Evolutionary conservation across 2,329 filamentous ascomycete species (phyloP).

Genomic region (Thielaviopsis euricoi): DNA sequence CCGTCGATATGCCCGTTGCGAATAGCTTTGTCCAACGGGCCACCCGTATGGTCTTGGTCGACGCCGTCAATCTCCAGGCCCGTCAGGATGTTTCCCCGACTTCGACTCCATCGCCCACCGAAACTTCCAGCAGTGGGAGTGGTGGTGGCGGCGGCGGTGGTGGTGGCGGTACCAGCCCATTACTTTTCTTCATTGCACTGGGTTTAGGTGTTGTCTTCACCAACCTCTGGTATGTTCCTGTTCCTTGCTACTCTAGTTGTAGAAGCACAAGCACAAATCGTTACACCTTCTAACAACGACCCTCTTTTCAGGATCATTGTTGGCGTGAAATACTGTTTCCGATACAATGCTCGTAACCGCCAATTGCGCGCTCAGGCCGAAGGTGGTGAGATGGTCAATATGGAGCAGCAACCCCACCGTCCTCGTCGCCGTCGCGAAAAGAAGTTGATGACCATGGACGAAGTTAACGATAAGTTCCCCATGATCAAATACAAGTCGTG

Average conservation of each 20-base stretch:
- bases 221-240: conserved; percentile 74
- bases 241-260: neutral
- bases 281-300: conserved; percentile 7
- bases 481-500: conserved; percentile 93
- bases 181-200: conserved; percentile 76
- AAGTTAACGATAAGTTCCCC: conserved; percentile 94
- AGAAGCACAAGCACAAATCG: neutral
- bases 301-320: conserved; percentile 74
- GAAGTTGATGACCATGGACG: conserved; percentile 97
- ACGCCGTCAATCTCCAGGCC: neutral
- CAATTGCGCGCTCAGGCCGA: conserved; percentile 55
- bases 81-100: conserved; percentile 13
- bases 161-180: conserved; percentile 24
- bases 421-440: conserved; percentile 81
- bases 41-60: neutral
- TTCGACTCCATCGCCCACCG: conserved; percentile 13
- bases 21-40: neutral
- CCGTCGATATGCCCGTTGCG: neutral
- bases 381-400: conserved; percentile 74
- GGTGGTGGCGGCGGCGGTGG: conserved; percentile 14
- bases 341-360: conserved; percentile 89
- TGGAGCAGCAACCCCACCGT: conserved; percentile 61
- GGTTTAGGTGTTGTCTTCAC: conserved; percentile 98
- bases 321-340: conserved; percentile 97
- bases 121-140: conserved; percentile 11